Base-by-base conservation (phyloP, 495 filamentous ascomycete species). In the Penicillium diatomitis region DNA sequence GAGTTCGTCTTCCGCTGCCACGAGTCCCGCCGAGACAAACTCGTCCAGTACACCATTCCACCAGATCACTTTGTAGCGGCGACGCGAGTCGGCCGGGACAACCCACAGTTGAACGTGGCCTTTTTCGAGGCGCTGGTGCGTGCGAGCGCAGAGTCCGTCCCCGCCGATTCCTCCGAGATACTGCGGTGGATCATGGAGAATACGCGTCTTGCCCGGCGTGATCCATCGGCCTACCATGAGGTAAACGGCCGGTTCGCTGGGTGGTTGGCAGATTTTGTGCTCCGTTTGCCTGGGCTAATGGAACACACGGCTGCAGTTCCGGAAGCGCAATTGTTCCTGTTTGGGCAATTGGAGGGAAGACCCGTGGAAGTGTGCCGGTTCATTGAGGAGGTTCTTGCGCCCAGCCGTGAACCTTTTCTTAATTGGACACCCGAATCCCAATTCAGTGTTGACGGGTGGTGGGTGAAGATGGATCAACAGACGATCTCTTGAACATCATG, bases 131-230 rank as follows among this genome's bases (percentile, higher is more conserved):
- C 62, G 8, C 57, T 74, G 11, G 32, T 74, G 2, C 67, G 69
- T 11, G 55, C 68, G 8, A 70, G 58, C 38, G 67, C 71, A 0
- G 71, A 74, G 50, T 71, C 68, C 10, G 36, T 73, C 0, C 71
- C 71, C 2, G 11, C 48, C 2, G 53, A 67, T 31, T 62, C 64
- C 0, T 32, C 62, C 2, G 63, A 67, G 31, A 57, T 74, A 10
- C 65, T 60, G 0, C 46, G 64, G 32, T 74, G 69, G 69, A 61
- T 54, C 0, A 53, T 69, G 35, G 57, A 64, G n/a, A 56, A 58
- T 11, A 38, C 51, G 7, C 38, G 36, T 8, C 47, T 53, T 7
- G 45, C 37, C 3, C 39, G 37, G 7, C 27, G 30, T 6, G 28
- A 51, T 5, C 46, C 43, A 0, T 41, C 0, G 4, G 2, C 11